phyloP scores from a whole-genome alignment of 2,329 filamentous ascomycete genomes.

The Rasamsonia emersonii region DNA sequence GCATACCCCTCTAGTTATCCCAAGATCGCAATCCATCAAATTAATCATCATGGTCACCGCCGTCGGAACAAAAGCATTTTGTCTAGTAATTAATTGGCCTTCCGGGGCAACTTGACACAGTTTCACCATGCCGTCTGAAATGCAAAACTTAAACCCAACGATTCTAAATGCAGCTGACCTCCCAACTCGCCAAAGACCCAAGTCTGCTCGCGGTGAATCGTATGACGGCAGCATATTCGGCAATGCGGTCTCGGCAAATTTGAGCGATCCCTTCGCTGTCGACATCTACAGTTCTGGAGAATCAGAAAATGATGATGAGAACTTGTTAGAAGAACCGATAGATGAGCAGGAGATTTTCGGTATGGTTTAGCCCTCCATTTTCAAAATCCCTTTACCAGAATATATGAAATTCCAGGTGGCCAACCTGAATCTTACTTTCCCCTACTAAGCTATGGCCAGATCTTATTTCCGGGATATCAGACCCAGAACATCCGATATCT shows the following conservation, averaged over 20 bases:
- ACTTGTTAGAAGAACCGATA: constrained; percentile 67
- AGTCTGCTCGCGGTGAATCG: constrained; percentile 20
- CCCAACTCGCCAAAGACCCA: constrained; percentile 58
- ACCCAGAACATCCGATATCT: constrained; percentile 92
- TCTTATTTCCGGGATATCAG: constrained; percentile 86
- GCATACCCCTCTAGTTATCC: too few relatives aligned
- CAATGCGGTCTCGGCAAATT: constrained; percentile 39
- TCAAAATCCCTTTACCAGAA: neutral
- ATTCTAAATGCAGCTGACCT: constrained; percentile 83
- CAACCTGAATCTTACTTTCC: neutral
- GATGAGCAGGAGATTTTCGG: constrained; percentile 97
- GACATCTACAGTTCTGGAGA: constrained; percentile 25
- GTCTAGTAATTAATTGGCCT: too few relatives aligned
- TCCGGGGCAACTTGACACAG: too few relatives aligned
- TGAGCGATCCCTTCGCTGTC: constrained; percentile 42
- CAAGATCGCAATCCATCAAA: too few relatives aligned
- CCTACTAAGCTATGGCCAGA: constrained; percentile 44
- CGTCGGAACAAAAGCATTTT: too few relatives aligned
- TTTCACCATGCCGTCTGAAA: constrained; percentile 24
- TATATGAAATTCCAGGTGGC: neutral
- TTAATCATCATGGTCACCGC: too few relatives aligned
- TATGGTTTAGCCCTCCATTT: constrained; percentile 30
- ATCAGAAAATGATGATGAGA: constrained; percentile 42
- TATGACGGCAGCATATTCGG: constrained; percentile 39
- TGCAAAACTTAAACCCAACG: constrained; percentile 67